Evolutionary conservation across 2,329 filamentous ascomycete species (phyloP), one percentile per base, ranked within the genome.

Genomic region (Cercospora janseana): DNA sequence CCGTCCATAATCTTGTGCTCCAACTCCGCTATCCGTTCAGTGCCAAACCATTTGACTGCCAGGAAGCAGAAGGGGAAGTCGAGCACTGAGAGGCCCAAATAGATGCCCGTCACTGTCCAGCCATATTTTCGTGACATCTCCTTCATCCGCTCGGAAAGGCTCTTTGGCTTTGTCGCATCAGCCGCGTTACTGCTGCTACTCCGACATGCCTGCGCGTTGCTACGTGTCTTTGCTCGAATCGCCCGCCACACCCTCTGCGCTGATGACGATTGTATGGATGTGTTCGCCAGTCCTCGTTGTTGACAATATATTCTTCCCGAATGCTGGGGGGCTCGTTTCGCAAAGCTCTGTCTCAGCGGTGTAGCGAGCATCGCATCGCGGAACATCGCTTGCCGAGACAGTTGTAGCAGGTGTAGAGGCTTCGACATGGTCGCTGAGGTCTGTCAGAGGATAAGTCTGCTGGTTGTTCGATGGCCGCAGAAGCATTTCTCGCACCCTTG

Each of bases 61-160:
- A 95, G 72, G 73, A 95, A 98, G 72, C 92, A 97, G 67, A 97
- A 88, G 0, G 93, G 93, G 59, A 97, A 95, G 71, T 98, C 93
- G 44, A 95, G 73, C 28, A 87, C 86, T 32, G 87, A 91, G 47
- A 98, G 73, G 1, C 77, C 77, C 8, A 96, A 70, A 70, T 98
- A 98, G 10, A 98, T 88, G n/a, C 90, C 92, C 4, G 96, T 71
- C 1, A 91, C 91, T 3, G 87, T 80, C 89, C 91, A 97, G 31
- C 93, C 93, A 69, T 98, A 98, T 69, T 97, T 92, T 57, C 85
- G 83, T 2, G 86, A 90, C 37, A 98, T 79, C 66, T 88, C 89
- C 70, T 85, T 90, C 66, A 97, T 74, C 20, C 86, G 80, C 56
- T 83, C 82, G 2, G 84, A 85, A 32, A 56, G 71, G 56, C 59